Percentiles rank a stretch among this genome's conserved stretches.
phyloP scores from a whole-genome alignment of 345 rosid species.

The Leavenworthia alabamica region DNA sequence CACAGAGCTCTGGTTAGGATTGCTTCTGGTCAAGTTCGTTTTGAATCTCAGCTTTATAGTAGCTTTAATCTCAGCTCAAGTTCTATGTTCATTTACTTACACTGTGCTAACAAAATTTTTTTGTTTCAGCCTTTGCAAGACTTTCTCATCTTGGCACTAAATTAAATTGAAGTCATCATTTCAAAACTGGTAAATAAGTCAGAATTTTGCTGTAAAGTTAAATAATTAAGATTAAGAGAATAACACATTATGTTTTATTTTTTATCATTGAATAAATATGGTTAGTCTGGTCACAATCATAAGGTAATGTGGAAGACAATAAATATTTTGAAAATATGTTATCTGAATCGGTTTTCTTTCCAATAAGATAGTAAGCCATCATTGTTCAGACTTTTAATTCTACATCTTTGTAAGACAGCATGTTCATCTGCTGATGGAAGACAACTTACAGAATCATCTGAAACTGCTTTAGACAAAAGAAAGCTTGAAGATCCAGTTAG shows the following conservation, averaged over 20 bases:
- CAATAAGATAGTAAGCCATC: conserved; percentile 5
- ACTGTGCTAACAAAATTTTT: conserved; percentile 25
- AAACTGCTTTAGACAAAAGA: conserved; percentile 97
- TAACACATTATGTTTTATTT: conserved; percentile 8
- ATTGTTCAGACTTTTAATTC: neutral
- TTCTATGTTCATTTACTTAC: conserved; percentile 9
- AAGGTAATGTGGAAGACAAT: conserved; percentile 47
- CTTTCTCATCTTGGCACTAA: conserved; percentile 68
- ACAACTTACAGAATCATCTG: conserved; percentile 93
- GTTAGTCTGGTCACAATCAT: conserved; percentile 89
- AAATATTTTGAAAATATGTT: neutral
- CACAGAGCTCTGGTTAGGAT: too few relatives aligned
- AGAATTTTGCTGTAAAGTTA: neutral
- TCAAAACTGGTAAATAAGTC: conserved; percentile 73
- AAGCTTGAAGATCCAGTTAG: conserved; percentile 99
- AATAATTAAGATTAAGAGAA: conserved; percentile 8
- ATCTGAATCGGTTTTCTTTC: conserved; percentile 12
- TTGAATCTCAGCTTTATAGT: too few relatives aligned
- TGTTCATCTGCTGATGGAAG: conserved; percentile 99
- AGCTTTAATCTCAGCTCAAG: too few relatives aligned
- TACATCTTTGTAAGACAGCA: conserved; percentile 69
- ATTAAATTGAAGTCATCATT: conserved; percentile 80
- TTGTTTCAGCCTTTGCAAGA: conserved; percentile 68
- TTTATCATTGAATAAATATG: conserved; percentile 45
- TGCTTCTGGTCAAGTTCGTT: too few relatives aligned